These are phyloP conservation scores for Terfezia boudieri DNA, from an alignment of 495 filamentous ascomycete genomes.

Conservation along the genomic window DNA sequence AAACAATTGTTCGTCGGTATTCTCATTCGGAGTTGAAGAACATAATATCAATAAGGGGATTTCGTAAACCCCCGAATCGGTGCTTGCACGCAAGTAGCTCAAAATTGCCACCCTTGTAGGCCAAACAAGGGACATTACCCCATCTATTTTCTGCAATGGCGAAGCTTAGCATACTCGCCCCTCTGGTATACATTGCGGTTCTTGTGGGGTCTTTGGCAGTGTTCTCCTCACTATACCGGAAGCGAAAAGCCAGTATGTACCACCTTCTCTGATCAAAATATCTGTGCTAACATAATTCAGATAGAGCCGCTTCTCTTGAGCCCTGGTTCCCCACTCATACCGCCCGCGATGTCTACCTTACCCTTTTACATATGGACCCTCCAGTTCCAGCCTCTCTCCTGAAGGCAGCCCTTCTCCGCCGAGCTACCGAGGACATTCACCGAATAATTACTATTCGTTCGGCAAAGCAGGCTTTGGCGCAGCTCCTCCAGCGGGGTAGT, in stretches of 20 bases:
- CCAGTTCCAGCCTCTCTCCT: conserved; percentile 66
- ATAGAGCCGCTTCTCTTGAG: conserved; percentile 53
- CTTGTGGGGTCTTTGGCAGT: conserved; percentile 71
- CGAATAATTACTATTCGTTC: conserved; percentile 66
- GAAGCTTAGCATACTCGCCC: conserved; percentile 16
- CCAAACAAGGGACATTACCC: too few species aligned
- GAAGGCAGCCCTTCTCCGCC: conserved; percentile 70
- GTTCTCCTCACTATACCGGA: conserved; percentile 80
- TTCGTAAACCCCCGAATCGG: too few species aligned
- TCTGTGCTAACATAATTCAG: conserved; percentile 21
- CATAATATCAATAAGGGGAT: too few species aligned
- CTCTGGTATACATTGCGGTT: conserved; percentile 60
- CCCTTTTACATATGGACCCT: conserved; percentile 58
- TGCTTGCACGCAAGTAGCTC: too few species aligned
- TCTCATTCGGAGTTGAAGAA: too few species aligned
- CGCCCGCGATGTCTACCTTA: conserved; percentile 82
- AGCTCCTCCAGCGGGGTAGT: conserved; percentile 65
- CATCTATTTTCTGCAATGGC: conserved; percentile 2
- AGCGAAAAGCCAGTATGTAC: conserved; percentile 65
- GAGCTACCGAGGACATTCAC: conserved; percentile 77
- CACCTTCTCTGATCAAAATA: background rate
- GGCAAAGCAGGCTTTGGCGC: conserved; percentile 64
- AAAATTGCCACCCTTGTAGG: too few species aligned
- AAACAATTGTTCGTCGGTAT: too few species aligned
- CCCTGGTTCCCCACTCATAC: conserved; percentile 85